phyloP scores from a whole-genome alignment of 805 yeast genomes.

The Blastobotrys mokoenaii region DNA sequence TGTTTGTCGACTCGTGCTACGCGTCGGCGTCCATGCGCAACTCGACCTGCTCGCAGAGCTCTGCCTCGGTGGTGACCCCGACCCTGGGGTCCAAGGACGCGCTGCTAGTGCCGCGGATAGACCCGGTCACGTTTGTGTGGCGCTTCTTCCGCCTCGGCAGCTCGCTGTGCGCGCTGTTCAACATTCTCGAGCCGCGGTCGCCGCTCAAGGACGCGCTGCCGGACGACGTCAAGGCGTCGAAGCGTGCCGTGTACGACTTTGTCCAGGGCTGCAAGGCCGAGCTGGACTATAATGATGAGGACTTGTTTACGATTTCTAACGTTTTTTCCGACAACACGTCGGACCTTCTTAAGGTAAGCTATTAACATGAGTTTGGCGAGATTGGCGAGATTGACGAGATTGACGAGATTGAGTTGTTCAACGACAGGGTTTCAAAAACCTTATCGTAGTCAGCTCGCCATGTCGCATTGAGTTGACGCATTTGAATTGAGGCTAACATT shows the following conservation, averaged over 20 bases:
- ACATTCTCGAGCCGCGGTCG: conserved; percentile 50
- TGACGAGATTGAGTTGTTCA: too few species aligned
- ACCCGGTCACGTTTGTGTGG: conserved; percentile 89
- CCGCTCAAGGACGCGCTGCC: conserved; percentile 44
- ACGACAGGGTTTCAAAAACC: too few species aligned
- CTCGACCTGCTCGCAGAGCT: conserved; percentile 28
- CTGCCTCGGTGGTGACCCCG: not conserved
- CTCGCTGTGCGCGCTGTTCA: conserved; percentile 79
- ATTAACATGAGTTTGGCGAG: not conserved
- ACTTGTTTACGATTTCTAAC: conserved; percentile 81
- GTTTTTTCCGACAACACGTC: conserved; percentile 78
- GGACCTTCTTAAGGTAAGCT: conserved; percentile 48
- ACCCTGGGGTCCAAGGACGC: conserved; percentile 11
- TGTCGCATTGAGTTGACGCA: too few species aligned
- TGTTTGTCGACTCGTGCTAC: conserved; percentile 14
- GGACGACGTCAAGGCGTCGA: conserved; percentile 77
- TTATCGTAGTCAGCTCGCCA: too few species aligned
- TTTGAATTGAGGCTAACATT: too few species aligned
- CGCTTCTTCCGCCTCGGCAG: conserved; percentile 86
- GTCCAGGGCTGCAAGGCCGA: conserved; percentile 76
- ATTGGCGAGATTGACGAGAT: not conserved
- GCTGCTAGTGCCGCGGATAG: conserved; percentile 29
- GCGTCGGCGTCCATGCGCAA: conserved; percentile 16
- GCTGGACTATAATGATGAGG: conserved; percentile 67
- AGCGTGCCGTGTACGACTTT: conserved; percentile 84